phyloP scores from a whole-genome alignment of 805 yeast genomes.

The Candida sphagnicola region DNA sequence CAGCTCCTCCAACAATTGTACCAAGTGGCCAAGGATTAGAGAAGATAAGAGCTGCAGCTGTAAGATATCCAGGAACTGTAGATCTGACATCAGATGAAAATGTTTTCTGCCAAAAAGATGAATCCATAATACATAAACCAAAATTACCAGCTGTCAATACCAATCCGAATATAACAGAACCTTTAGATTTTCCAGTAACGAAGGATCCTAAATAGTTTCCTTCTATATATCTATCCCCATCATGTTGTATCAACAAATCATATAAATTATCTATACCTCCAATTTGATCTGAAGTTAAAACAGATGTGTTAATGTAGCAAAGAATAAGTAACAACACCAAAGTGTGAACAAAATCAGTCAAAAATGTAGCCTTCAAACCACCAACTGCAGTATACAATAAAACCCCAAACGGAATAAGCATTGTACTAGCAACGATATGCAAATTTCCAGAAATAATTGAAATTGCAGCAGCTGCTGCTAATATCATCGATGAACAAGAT shows the following conservation, averaged over 20 bases:
- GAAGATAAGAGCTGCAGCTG: slow-evolving; percentile 28
- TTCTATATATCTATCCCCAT: slow-evolving; percentile 18
- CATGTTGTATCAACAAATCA: slow-evolving; percentile 15
- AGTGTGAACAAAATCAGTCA: slow-evolving; percentile 41
- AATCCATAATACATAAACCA: slow-evolving; percentile 36
- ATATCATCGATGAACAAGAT: slow-evolving; percentile 23
- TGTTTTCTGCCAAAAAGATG: slow-evolving; percentile 39
- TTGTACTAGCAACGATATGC: slow-evolving; percentile 22
- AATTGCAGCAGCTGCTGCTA: slow-evolving; percentile 25
- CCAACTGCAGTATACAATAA: slow-evolving; percentile 46
- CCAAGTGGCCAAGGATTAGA: slow-evolving; percentile 36
- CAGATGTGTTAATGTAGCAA: slow-evolving; percentile 22
- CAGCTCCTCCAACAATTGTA: slow-evolving; percentile 29
- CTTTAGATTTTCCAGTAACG: slow-evolving; percentile 33
- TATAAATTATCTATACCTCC: slow-evolving; percentile 27
- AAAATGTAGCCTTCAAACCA: slow-evolving; percentile 48
- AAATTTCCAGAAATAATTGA: slow-evolving; percentile 24
- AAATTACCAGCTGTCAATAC: slow-evolving; percentile 33
- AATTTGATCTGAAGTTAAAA: slow-evolving; percentile 19
- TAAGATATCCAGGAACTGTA: slow-evolving; percentile 33
- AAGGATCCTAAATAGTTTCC: slow-evolving; percentile 33
- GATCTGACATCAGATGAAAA: slow-evolving; percentile 32
- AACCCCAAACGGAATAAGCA: slow-evolving; percentile 34
- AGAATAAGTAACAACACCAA: slow-evolving; percentile 21
- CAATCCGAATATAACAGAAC: slow-evolving; percentile 31